These are phyloP conservation scores for Blastomyces silverae DNA, from an alignment of 2,329 filamentous ascomycete genomes.

Conservation along the genomic window DNA sequence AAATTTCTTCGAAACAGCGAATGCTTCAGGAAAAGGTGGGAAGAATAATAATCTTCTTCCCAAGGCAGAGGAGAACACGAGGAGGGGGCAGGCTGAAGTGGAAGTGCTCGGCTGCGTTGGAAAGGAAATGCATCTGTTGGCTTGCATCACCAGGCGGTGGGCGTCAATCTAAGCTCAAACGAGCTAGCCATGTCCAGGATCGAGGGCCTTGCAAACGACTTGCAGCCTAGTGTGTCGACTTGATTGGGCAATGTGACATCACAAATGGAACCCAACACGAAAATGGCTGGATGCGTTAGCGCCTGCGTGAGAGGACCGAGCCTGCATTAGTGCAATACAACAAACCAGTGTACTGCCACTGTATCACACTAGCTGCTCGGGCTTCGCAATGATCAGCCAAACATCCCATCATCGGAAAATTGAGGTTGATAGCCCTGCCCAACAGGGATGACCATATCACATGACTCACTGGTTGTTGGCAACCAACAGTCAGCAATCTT, in stretches of 20 bases:
- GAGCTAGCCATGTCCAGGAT: not conserved
- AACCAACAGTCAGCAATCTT: not conserved
- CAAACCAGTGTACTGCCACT: not conserved
- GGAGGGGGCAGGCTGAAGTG: not conserved
- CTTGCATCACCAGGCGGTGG: not conserved
- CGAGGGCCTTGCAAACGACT: too few species aligned
- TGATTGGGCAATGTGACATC: not conserved
- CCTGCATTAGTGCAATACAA: not conserved
- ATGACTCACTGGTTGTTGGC: not conserved
- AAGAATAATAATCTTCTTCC: not conserved
- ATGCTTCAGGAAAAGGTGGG: not conserved
- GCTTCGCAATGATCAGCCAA: constrained; percentile 1
- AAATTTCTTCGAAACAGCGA: not conserved
- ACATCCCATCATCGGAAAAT: not conserved
- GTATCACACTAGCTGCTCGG: not conserved
- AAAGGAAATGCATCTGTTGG: not conserved
- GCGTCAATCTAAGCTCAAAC: not conserved
- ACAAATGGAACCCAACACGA: not conserved
- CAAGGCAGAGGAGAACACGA: not conserved
- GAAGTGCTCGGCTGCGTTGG: not conserved
- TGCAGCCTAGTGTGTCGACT: not conserved
- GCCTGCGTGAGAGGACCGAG: not conserved
- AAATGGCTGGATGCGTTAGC: not conserved
- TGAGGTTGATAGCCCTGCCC: too few species aligned
- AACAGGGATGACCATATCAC: not conserved